Percentiles rank a stretch among this genome's conserved stretches.
Evolutionary conservation across 805 yeast genomes (phyloP).

Genomic region (Kluyveromyces starmeri): DNA sequence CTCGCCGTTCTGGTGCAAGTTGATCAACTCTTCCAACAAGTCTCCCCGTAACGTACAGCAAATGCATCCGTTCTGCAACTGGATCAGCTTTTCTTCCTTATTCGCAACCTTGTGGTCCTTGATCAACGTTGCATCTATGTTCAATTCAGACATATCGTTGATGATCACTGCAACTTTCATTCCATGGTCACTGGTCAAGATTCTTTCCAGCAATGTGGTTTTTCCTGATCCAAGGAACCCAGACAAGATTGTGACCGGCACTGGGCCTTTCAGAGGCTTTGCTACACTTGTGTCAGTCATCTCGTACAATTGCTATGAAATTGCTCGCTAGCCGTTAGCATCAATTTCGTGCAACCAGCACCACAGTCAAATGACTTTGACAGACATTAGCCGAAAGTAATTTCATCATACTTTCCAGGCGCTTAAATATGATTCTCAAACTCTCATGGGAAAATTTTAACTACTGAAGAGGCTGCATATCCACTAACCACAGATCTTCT

Average conservation of each 20-base stretch:
- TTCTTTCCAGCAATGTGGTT: slow-evolving; percentile 38
- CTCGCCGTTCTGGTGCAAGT: slow-evolving; percentile 28
- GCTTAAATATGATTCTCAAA: no score
- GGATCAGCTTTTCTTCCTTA: slow-evolving; percentile 36
- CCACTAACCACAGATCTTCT: no score
- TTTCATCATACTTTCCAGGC: no score
- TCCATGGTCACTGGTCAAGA: slow-evolving; percentile 34
- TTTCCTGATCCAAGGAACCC: slow-evolving; percentile 42
- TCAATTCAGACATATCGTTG: slow-evolving; percentile 37
- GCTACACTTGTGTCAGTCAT: no score
- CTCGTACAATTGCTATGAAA: no score
- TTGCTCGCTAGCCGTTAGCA: no score
- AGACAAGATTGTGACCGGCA: slow-evolving; percentile 39
- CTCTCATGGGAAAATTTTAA: no score
- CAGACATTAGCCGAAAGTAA: no score
- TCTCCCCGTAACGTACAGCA: slow-evolving; percentile 42
- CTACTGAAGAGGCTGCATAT: no score
- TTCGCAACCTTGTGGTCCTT: slow-evolving; percentile 33
- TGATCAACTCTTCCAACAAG: slow-evolving; percentile 35
- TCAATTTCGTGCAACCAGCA: no score
- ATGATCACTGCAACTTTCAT: slow-evolving; percentile 37
- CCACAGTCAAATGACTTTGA: no score
- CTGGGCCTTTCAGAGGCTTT: slow-evolving; percentile 19
- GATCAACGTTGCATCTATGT: slow-evolving; percentile 37
- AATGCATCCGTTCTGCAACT: slow-evolving; percentile 41